Base-by-base conservation (phyloP, 2,329 filamentous ascomycete species). In the Aspergillus carbonarius region DNA sequence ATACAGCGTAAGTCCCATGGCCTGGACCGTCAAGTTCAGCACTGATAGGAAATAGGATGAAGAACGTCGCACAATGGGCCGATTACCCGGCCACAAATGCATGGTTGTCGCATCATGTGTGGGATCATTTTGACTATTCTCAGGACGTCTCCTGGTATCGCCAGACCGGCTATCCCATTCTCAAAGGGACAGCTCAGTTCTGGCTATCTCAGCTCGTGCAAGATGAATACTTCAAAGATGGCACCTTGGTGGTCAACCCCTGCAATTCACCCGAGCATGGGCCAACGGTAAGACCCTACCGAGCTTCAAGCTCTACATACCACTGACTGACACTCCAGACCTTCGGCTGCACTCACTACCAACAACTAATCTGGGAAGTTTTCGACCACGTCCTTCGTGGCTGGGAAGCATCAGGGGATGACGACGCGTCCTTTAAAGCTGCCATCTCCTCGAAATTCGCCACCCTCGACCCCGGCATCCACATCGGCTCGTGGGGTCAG, bases 31-130 rank as follows among this genome's bases (percentile, higher is more conserved):
- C n/a, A 10, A 4, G 9, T 2, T 7, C 15, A 20, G 12, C 9
- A 10, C 32, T 53, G 25, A 53, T 9, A 32, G 4, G 12, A 7
- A 18, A 2, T 12, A 63, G 71, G 0, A 81, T 82, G 73, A 81
- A 82, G 59, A 74, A 74, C 25, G 72, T 73, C 18, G 75, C 76
- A 2, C 63, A 70, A 7, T 78, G 77, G 72, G 76, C 74, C 5
- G 54, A 68, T 54, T 71, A 68, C 49, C 71, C 72, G 3, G 78
- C 76, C 0, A 73, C 79, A 0, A 77, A 79, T 0, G 82, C 82
- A 0, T 87, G 84, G 84, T 81, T 85, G 78, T 83, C 83, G 79
- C 81, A 84, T 60, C 82, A 85, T 58, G 81, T 86, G 2, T 82
- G 78, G 69, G 82, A 86, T 57, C 77, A 82, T 63, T 85, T 79